A percentile compares a stretch with the other conserved stretches of the same genome.
Conservation (phyloP, 2,329 filamentous ascomycete genomes). For the Thielaviopsis populi region DNA sequence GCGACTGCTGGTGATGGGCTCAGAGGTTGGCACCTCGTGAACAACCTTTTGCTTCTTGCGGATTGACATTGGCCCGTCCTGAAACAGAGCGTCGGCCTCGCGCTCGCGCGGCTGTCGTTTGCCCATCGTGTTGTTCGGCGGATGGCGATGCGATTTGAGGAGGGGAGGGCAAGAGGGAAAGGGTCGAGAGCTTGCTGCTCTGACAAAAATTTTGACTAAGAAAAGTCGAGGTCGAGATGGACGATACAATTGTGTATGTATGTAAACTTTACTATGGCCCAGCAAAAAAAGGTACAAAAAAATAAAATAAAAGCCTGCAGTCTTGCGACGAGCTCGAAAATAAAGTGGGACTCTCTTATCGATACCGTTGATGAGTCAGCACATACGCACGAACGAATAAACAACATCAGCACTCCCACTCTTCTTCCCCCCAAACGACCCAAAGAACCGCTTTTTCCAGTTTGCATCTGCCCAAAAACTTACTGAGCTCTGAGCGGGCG, state of each 20-base stretch:
- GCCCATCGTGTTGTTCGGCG: conserved; percentile 25
- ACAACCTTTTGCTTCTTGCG: conserved; percentile 42
- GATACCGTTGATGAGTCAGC: conserved; percentile 14
- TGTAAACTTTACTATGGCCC: too few species aligned
- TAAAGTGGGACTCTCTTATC: conserved; percentile 14
- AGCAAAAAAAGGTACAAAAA: too few species aligned
- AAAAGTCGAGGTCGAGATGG: neutral
- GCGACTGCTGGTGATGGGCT: conserved; percentile 46
- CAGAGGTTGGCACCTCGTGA: conserved; percentile 41
- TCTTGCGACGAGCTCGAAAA: conserved; percentile 14
- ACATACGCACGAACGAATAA: neutral
- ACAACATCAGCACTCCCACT: neutral
- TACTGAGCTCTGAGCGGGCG: neutral
- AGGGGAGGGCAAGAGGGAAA: neutral
- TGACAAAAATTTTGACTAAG: neutral
- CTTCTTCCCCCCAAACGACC: too few species aligned
- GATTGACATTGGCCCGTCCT: conserved; percentile 15
- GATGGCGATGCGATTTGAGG: neutral
- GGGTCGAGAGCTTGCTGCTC: neutral
- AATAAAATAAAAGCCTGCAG: conserved; percentile 8
- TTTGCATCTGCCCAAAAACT: neutral
- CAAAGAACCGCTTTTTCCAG: neutral
- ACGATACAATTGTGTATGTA: too few species aligned
- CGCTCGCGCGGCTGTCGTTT: conserved; percentile 30
- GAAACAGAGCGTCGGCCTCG: conserved; percentile 29